Evolutionary conservation across 176 grass and related monocot species (phyloP).

Genomic region (Carex kokanica): DNA sequence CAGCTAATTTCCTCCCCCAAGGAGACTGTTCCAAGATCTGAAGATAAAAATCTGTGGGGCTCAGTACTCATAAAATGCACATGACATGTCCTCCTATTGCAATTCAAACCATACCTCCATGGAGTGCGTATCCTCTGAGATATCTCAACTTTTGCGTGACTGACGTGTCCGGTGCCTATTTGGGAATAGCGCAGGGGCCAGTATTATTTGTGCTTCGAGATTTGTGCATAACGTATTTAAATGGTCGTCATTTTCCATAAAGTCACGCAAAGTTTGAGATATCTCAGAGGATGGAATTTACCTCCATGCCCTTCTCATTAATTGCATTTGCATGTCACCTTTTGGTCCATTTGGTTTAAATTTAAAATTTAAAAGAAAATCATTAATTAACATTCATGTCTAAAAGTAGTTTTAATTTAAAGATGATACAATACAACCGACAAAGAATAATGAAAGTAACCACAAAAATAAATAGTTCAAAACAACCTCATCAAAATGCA

Average conservation of each 20-base stretch:
- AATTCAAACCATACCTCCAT: neutral
- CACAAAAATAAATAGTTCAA: slow-evolving; percentile 10
- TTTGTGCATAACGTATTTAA: too few relatives aligned
- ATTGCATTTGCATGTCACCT: neutral
- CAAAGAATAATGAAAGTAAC: slow-evolving; percentile 16
- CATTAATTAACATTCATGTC: slow-evolving; percentile 10
- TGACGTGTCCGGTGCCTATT: too few relatives aligned
- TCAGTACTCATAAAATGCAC: neutral
- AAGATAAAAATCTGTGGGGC: slow-evolving; percentile 9
- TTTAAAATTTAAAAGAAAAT: neutral
- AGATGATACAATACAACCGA: slow-evolving; percentile 11
- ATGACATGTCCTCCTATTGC: slow-evolving; percentile 10
- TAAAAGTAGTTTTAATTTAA: neutral
- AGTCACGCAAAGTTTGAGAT: too few relatives aligned
- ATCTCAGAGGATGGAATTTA: too few relatives aligned
- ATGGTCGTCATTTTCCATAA: too few relatives aligned
- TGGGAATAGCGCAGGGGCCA: too few relatives aligned
- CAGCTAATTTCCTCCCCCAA: slow-evolving; percentile 25
- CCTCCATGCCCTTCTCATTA: slow-evolving; percentile 4
- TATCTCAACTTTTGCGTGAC: too few relatives aligned
- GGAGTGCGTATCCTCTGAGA: too few relatives aligned
- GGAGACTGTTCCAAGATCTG: slow-evolving; percentile 27
- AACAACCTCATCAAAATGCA: neutral
- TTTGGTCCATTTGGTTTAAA: neutral
- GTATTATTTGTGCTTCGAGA: too few relatives aligned